Evolutionary conservation across 768 basidiomycete genomes (phyloP).

Genomic region (Boletus rubropictus): DNA sequence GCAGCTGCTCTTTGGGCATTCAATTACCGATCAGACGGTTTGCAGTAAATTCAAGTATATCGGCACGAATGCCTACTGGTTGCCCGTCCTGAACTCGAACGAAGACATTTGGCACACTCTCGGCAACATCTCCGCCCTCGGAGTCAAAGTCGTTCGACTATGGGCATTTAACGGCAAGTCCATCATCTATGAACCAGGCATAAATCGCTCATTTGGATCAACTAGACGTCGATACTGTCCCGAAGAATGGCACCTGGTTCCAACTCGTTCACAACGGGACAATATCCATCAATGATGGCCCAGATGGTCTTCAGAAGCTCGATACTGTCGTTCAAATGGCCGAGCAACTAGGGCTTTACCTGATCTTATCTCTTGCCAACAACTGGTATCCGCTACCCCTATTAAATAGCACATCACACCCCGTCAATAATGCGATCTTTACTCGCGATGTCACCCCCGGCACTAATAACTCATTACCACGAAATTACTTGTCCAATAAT

Average conservation of each 20-base stretch:
- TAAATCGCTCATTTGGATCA: slow-evolving; percentile 6
- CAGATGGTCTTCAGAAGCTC: slow-evolving; percentile 58
- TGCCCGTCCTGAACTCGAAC: slow-evolving; percentile 47
- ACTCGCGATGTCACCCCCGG: slow-evolving; percentile 25
- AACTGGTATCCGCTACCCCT: slow-evolving; percentile 48
- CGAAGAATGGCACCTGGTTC: slow-evolving; percentile 58
- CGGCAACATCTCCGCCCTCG: slow-evolving; percentile 49
- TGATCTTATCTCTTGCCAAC: slow-evolving; percentile 56
- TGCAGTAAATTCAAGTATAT: slow-evolving; percentile 38
- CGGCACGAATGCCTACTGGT: slow-evolving; percentile 67
- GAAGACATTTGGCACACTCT: slow-evolving; percentile 55
- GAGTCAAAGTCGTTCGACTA: slow-evolving; percentile 54
- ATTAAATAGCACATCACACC: slow-evolving; percentile 19
- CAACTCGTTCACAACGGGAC: slow-evolving; percentile 55
- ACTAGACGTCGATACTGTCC: slow-evolving; percentile 48
- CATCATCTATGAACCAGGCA: not conserved
- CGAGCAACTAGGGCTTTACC: slow-evolving; percentile 46
- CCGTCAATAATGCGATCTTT: slow-evolving; percentile 3
- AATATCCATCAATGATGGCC: slow-evolving; percentile 48
- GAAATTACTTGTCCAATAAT: slow-evolving; percentile 56
- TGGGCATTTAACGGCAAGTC: slow-evolving; percentile 67
- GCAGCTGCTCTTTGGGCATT: not conserved
- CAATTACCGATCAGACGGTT: slow-evolving; percentile 21
- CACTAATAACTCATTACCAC: slow-evolving; percentile 39
- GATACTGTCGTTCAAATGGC: slow-evolving; percentile 54